Percentiles rank a stretch among this genome's conserved stretches.
Conservation (phyloP, 352 stramenopile species). For the Phytopythium chamaehyphon region DNA sequence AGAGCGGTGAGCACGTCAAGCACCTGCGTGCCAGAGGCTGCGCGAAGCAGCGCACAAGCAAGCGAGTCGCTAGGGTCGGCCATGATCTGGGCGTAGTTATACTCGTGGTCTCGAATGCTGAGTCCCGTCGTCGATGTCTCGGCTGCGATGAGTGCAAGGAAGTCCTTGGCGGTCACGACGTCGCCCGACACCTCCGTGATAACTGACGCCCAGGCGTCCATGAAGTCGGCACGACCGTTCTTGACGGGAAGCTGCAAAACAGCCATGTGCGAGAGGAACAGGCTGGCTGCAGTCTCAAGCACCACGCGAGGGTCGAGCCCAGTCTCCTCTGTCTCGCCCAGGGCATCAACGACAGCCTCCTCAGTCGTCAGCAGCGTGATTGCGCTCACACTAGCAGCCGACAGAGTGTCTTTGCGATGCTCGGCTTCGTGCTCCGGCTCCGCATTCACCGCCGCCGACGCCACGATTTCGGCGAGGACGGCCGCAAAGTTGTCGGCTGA, state of each 20-base stretch:
- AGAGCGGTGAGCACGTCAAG: slow-evolving; percentile 65
- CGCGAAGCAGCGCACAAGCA: slow-evolving; percentile 35
- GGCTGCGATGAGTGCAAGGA: slow-evolving; percentile 47
- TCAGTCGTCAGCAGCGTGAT: slow-evolving; percentile 61
- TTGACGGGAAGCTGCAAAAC: slow-evolving; percentile 45
- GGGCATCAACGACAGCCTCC: slow-evolving; percentile 37
- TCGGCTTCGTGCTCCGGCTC: background rate
- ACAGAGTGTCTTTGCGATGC: slow-evolving; percentile 11
- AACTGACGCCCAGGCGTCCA: slow-evolving; percentile 64
- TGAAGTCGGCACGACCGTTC: slow-evolving; percentile 60
- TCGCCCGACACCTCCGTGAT: slow-evolving; percentile 64
- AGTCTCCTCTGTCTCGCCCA: slow-evolving; percentile 26
- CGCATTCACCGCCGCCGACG: background rate
- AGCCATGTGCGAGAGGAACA: slow-evolving; percentile 54
- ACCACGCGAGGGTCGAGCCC: slow-evolving; percentile 25
- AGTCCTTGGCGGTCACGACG: slow-evolving; percentile 51
- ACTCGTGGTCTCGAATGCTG: slow-evolving; percentile 38
- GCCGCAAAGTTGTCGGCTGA: slow-evolving; percentile 24
- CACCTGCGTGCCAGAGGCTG: slow-evolving; percentile 55
- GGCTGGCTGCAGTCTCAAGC: slow-evolving; percentile 40
- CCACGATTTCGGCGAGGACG: slow-evolving; percentile 22
- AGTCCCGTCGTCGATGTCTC: slow-evolving; percentile 33
- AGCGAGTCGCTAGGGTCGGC: slow-evolving; percentile 42
- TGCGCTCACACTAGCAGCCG: slow-evolving; percentile 31
- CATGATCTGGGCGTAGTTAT: slow-evolving; percentile 64